phyloP scores from a whole-genome alignment of 768 basidiomycete species.

The Amanita exitialis region DNA sequence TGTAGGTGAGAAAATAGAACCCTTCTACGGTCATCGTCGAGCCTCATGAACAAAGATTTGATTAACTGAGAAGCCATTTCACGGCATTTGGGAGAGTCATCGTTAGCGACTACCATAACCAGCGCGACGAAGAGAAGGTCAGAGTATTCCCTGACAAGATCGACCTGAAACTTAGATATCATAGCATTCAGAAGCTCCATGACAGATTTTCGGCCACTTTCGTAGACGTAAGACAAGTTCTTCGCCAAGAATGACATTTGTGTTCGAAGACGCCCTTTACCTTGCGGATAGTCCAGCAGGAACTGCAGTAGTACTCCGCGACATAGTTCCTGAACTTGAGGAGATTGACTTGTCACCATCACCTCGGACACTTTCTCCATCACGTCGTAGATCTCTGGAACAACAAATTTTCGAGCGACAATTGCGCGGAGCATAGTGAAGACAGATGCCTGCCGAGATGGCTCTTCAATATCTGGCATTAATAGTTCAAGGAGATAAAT shows the following conservation, averaged over 20 bases:
- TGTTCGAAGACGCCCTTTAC: constrained; percentile 77
- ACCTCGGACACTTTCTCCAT: constrained; percentile 91
- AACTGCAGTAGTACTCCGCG: constrained; percentile 87
- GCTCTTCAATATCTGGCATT: constrained; percentile 85
- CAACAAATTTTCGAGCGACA: constrained; percentile 82
- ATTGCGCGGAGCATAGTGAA: constrained; percentile 89
- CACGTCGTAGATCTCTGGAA: constrained; percentile 93
- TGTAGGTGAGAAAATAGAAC: constrained; percentile 63
- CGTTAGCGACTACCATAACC: constrained; percentile 90
- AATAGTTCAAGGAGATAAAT: constrained; percentile 80
- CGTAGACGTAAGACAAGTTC: constrained; percentile 84
- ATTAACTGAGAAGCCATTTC: constrained; percentile 82
- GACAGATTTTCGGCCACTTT: constrained; percentile 87
- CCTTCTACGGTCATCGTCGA: constrained; percentile 49
- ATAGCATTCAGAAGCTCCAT: constrained; percentile 87
- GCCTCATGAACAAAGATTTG: constrained; percentile 60
- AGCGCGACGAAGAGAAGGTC: constrained; percentile 88
- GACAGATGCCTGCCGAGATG: constrained; percentile 71
- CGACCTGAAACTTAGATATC: constrained; percentile 72
- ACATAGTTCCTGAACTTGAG: constrained; percentile 85
- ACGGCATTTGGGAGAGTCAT: constrained; percentile 82
- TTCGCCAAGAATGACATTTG: constrained; percentile 89
- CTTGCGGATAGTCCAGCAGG: constrained; percentile 95
- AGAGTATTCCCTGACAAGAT: constrained; percentile 66
- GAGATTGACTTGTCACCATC: constrained; percentile 88